Evolutionary conservation across 2,329 filamentous ascomycete species (phyloP).

Genomic region (Fusarium zealandicum): DNA sequence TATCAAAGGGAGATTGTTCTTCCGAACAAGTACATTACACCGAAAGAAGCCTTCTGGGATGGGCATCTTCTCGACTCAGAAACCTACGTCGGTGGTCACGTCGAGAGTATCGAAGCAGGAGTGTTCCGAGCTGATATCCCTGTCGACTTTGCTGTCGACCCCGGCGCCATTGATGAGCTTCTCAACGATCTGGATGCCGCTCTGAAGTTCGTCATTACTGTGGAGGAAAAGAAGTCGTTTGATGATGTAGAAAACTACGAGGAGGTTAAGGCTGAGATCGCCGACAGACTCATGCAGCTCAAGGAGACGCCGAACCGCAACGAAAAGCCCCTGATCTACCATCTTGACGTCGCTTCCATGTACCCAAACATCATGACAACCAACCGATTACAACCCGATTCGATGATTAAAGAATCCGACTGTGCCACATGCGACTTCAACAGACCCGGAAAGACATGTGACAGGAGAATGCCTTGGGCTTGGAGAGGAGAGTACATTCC

Average conservation of each 20-base stretch:
- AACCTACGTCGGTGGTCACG: constrained; percentile 97
- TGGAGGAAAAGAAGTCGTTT: constrained; percentile 83
- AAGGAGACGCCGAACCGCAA: constrained; percentile 83
- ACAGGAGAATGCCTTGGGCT: constrained; percentile 92
- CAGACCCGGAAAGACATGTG: constrained; percentile 94
- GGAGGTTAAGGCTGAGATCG: constrained; percentile 84
- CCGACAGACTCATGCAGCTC: constrained; percentile 71
- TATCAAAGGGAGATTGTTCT: constrained; percentile 91
- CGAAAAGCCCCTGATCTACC: constrained; percentile 92
- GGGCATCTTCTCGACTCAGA: constrained; percentile 95
- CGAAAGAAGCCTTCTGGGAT: constrained; percentile 94
- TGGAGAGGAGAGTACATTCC: constrained; percentile 98
- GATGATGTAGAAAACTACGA: constrained; percentile 84
- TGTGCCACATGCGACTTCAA: constrained; percentile 99
- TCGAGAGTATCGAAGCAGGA: constrained; percentile 98
- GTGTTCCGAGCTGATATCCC: constrained; percentile 97
- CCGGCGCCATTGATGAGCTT: constrained; percentile 87
- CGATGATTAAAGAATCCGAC: constrained; percentile 97
- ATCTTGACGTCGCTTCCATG: constrained; percentile 98
- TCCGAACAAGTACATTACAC: constrained; percentile 93
- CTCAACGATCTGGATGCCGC: constrained; percentile 86
- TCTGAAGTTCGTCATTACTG: constrained; percentile 82
- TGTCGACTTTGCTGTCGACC: constrained; percentile 90
- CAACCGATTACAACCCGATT: constrained; percentile 95
- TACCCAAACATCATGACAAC: constrained; percentile 99